Base-by-base conservation (phyloP, 179 eudicot genomes). In the Silene noctiflora region DNA sequence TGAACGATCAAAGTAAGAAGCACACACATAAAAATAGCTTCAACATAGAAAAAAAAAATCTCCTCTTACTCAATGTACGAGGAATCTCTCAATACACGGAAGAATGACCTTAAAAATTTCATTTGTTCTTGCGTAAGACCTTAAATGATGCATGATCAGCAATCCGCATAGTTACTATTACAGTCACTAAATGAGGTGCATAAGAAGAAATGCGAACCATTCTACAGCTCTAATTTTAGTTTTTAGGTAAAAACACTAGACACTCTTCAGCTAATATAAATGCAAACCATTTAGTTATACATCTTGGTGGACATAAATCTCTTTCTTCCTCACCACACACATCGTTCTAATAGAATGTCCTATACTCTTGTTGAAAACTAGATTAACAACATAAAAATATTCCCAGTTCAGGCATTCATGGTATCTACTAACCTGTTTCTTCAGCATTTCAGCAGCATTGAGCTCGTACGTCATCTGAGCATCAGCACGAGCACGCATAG, bases 401-500 rank as follows among this genome's bases (percentile, higher is more conserved):
- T 20, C 10, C 10, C 19, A 25, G 3, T 5, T 4, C 58, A 19
- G 10, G 46, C 69, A 67, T 20, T 20, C 65, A 4, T 58, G 42
- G 44, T 24, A 67, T 68, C 55, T 69, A 33, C 17, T 66, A 79
- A 88, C 99, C 98, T 95, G 93, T 81, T 93, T 95, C 84, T 95
- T 95, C 71, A 93, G 84, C 86, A 88, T 82, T 81, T 93, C 86
- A 78, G 99, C 98, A 35, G 87, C 98, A 81, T 77, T 89, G 51
- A 87, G 65, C 86, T 88, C 91, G 77, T 95, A 95, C 39, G 86
- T 39, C 42, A 86, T 82, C 79, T 93, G 95, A 24, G 96, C 90
- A 83, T 93, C 96, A 80, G 85, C 87, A 44, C 85, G 93, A 8
- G 89, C 82, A 79, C 93, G 95, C 84, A 95, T 88, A 68, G 99